Conservation (phyloP, 179 eudicot genomes). For the Spinacia oleracea region DNA sequence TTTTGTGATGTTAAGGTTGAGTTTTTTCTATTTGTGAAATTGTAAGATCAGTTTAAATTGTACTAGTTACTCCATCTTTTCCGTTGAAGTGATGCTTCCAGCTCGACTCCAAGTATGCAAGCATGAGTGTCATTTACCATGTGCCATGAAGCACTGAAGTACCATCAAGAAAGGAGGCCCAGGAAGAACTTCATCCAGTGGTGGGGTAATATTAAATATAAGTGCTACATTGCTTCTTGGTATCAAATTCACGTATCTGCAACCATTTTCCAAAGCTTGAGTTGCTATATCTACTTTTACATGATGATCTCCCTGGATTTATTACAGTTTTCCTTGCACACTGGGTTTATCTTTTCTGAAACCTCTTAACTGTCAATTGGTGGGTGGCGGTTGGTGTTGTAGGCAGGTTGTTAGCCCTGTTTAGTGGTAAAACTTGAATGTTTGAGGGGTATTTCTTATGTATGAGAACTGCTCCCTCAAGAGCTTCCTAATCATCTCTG, state of each 20-base stretch:
- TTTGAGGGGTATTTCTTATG: no score
- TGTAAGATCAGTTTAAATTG: no score
- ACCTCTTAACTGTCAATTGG: slow-evolving; percentile 11
- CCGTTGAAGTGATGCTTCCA: no score
- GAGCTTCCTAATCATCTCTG: no score
- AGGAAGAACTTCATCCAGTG: slow-evolving; percentile 64
- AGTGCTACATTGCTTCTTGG: slow-evolving; percentile 98
- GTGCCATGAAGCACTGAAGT: slow-evolving; percentile 84
- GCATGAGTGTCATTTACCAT: slow-evolving; percentile 96
- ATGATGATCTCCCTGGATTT: not conserved
- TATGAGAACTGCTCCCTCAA: no score
- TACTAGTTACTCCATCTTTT: no score
- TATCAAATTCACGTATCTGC: slow-evolving; percentile 98
- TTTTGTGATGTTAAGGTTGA: no score
- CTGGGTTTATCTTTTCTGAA: no score
- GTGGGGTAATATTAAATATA: slow-evolving; percentile 82
- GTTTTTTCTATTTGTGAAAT: no score
- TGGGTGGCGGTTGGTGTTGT: slow-evolving; percentile 12
- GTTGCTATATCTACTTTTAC: not conserved
- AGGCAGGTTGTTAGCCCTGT: slow-evolving; percentile 45
- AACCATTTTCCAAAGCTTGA: slow-evolving; percentile 65
- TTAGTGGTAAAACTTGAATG: not conserved
- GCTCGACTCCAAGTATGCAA: no score
- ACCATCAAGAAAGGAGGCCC: slow-evolving; percentile 81
- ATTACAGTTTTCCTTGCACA: not conserved